Conservation (phyloP, 495 filamentous ascomycete species). For the Penicillium ucsense region DNA sequence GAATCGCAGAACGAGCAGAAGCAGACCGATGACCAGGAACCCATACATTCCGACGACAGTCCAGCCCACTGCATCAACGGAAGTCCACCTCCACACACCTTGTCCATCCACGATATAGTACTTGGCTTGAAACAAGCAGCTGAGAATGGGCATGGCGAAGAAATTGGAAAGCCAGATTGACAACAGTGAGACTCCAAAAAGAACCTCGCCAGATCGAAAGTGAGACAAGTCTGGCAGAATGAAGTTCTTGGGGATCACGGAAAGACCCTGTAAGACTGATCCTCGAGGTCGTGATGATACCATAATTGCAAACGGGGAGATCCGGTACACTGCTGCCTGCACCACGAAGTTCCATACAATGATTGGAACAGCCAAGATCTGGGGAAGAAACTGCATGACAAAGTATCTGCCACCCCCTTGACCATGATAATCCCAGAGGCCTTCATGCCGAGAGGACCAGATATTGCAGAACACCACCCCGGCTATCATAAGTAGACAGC, state of each 20-base stretch:
- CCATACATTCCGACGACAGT: slow-evolving; percentile 64
- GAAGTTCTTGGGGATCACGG: slow-evolving; percentile 41
- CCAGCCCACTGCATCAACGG: slow-evolving; percentile 70
- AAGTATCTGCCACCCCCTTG: slow-evolving; percentile 71
- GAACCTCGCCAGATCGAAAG: slow-evolving; percentile 43
- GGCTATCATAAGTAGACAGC: slow-evolving; percentile 61
- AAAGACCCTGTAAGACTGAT: slow-evolving; percentile 29
- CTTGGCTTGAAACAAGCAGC: slow-evolving; percentile 53
- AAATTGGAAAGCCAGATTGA: slow-evolving; percentile 53
- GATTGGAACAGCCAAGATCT: slow-evolving; percentile 61
- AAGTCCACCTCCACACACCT: slow-evolving; percentile 63
- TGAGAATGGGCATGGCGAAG: slow-evolving; percentile 56
- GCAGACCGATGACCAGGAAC: slow-evolving; percentile 47
- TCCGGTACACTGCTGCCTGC: slow-evolving; percentile 64
- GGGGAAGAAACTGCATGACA: slow-evolving; percentile 74
- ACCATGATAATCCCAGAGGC: slow-evolving; percentile 54
- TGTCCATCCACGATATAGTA: slow-evolving; percentile 33
- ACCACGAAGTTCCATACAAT: slow-evolving; percentile 67
- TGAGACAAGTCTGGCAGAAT: slow-evolving; percentile 49
- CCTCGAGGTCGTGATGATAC: slow-evolving; percentile 42
- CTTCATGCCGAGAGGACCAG: slow-evolving; percentile 53
- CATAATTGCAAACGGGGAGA: slow-evolving; percentile 68
- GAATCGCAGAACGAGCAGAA: slow-evolving; percentile 44
- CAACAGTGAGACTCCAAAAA: slow-evolving; percentile 44
- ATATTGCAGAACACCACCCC: slow-evolving; percentile 64